A percentile compares a stretch with the other conserved stretches of the same genome.
phyloP scores from a whole-genome alignment of 108 stramenopile genomes.

The Skeletonema tropicum region DNA sequence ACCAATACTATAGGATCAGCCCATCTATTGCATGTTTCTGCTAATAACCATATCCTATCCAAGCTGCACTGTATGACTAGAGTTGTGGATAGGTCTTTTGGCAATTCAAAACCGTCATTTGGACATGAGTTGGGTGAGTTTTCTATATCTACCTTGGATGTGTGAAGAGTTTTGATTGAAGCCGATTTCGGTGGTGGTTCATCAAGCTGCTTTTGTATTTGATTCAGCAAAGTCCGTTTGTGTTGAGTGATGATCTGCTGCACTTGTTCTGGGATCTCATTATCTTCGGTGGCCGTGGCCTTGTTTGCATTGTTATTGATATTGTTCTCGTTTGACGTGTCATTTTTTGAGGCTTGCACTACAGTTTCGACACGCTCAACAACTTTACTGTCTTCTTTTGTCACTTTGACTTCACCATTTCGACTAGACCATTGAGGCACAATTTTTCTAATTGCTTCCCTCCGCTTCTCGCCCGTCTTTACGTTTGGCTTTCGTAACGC shows the following conservation, averaged over 20 bases:
- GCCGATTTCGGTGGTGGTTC: conserved; percentile 8
- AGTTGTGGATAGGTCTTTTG: conserved; percentile 38
- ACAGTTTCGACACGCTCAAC: not conserved
- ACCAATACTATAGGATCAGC: conserved; percentile 75
- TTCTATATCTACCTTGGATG: conserved; percentile 26
- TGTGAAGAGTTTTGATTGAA: conserved; percentile 22
- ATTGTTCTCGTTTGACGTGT: not conserved
- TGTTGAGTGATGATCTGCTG: not conserved
- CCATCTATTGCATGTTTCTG: conserved; percentile 76
- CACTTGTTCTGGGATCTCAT: not conserved
- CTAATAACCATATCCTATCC: conserved; percentile 74
- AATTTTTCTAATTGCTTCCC: conserved; percentile 28
- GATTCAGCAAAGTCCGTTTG: conserved; percentile 11
- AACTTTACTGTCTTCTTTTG: not conserved
- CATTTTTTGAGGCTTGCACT: not conserved
- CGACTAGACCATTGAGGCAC: conserved; percentile 46
- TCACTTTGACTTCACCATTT: conserved; percentile 9
- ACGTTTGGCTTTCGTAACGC: conserved; percentile 15
- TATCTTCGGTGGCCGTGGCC: not conserved
- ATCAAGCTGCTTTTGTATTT: conserved; percentile 40
- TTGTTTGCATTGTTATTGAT: conserved; percentile 2
- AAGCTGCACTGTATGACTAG: conserved; percentile 75
- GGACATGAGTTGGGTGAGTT: conserved; percentile 42
- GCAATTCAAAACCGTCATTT: conserved; percentile 24
- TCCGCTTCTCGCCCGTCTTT: conserved; percentile 25